These are phyloP conservation scores for Dendrobium nobile DNA, from an alignment of 106 monocot species.

Conservation along the genomic window DNA sequence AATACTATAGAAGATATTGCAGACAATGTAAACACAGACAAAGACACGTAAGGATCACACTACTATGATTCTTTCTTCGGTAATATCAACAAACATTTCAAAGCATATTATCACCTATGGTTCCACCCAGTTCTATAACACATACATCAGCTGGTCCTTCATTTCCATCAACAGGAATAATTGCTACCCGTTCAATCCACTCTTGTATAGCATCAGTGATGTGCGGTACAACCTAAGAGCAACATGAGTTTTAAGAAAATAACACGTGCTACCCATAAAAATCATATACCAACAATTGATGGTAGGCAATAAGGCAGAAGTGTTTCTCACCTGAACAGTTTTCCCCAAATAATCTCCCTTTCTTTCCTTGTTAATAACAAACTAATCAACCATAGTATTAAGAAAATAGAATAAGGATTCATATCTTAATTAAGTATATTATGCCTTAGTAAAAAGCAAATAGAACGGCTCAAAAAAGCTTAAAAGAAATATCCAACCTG, in stretches of 20 bases:
- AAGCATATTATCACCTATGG: conserved; percentile 55
- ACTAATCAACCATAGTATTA: conserved; percentile 16
- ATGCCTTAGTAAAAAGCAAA: no score
- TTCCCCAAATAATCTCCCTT: conserved; percentile 47
- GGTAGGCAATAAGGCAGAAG: background rate
- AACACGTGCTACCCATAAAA: background rate
- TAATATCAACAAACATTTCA: background rate
- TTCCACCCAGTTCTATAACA: conserved; percentile 93
- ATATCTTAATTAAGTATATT: background rate
- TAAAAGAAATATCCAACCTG: conserved; percentile 24
- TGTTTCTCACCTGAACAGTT: conserved; percentile 45
- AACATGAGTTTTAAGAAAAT: background rate
- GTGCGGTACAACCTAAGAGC: conserved; percentile 77
- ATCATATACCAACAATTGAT: background rate
- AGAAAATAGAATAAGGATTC: background rate
- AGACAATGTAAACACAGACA: no score
- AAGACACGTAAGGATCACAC: no score
- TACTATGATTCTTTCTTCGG: no score
- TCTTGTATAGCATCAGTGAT: conserved; percentile 93
- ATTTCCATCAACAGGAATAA: conserved; percentile 78
- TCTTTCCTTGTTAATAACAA: conserved; percentile 44
- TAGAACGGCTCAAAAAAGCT: background rate
- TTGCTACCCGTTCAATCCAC: conserved; percentile 80
- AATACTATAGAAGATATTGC: no score
- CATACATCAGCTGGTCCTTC: conserved; percentile 91